Percentiles rank a stretch among this genome's conserved stretches.
These are phyloP conservation scores for Spathaspora girioi DNA, from an alignment of 805 yeast genomes.

Conservation along the genomic window DNA sequence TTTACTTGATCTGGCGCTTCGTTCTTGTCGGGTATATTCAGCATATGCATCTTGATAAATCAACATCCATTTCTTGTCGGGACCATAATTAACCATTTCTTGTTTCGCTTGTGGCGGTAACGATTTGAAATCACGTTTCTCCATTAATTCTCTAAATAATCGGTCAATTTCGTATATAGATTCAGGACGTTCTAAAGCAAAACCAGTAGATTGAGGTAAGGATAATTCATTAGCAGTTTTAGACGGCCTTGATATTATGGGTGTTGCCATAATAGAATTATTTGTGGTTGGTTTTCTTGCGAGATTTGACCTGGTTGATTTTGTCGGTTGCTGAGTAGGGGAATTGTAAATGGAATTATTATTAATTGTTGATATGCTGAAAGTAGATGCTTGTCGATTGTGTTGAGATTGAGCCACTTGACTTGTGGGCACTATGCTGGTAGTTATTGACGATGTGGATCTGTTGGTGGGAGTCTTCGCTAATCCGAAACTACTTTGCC, in stretches of 20 bases:
- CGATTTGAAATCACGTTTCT: constrained; percentile 69
- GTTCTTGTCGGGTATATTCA: constrained; percentile 56
- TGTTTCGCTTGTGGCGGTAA: constrained; percentile 69
- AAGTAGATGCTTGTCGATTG: constrained; percentile 38
- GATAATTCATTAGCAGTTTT: constrained; percentile 12
- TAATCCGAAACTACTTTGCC: constrained; percentile 1
- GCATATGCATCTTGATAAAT: constrained; percentile 81
- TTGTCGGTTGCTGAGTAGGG: constrained; percentile 1
- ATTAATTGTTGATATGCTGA: constrained; percentile 26
- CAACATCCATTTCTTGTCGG: constrained; percentile 87
- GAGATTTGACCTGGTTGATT: neutral
- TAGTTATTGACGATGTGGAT: constrained; percentile 7
- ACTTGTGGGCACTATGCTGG: constrained; percentile 25
- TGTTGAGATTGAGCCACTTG: constrained; percentile 32
- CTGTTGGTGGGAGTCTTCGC: constrained; percentile 12
- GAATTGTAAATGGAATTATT: neutral
- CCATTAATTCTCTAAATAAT: constrained; percentile 78
- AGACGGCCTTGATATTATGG: constrained; percentile 26
- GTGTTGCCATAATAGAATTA: constrained; percentile 16
- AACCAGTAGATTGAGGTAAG: constrained; percentile 16
- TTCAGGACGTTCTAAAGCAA: constrained; percentile 59
- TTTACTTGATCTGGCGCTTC: constrained; percentile 8
- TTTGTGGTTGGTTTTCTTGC: constrained; percentile 25
- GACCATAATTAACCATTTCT: constrained; percentile 71
- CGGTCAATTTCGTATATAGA: constrained; percentile 65